Base-by-base conservation (phyloP, 2,329 filamentous ascomycete species). In the Pseudopithomyces maydicus region DNA sequence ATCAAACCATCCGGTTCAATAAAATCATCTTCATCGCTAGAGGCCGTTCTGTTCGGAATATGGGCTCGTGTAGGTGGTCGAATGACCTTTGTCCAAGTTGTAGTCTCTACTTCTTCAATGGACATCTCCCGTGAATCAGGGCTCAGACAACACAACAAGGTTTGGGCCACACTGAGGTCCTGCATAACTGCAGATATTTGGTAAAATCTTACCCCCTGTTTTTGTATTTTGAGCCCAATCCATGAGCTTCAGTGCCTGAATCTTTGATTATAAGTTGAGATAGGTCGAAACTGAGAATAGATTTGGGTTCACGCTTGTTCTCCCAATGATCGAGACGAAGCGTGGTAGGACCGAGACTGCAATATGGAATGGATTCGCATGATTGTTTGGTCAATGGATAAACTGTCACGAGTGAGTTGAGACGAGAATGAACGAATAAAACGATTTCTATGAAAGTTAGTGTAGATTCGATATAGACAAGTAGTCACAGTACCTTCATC, bases 381-480 rank as follows among this genome's bases (percentile, higher is more conserved):
- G 59, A 20, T 12, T 51, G 22, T 7, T 64, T 46, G 33, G 35
- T 44, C 45, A 76, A 75, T 19, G 59, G 56, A 44, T 73, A 75
- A 5, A 66, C 53, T n/a, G 72, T 73, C 6, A 71, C 53, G 12
- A 75, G 55, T 14, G 56, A 51, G 32, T 74, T 73, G 14, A 76
- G 19, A 0, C 64, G 64, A 1, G 77, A 78, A 50, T 71, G 66
- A 5, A 77, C 29, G 6, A 76, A 41, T 1, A 77, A 58, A 46
- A 68, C 53, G 6, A 55, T 64, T 22, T 73, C 74, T 75, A 29
- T 12, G 43, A 46, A 2, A 6, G 39, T 71, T 32, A 71, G 62
- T 41, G 29, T 12, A n/a, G 35, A 17, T 22, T 11, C n/a, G 8
- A 23, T 8, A 3, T 10, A 10, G 6, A 23, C 15, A 10, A 12